Evolutionary conservation across 2,329 filamentous ascomycete species (phyloP), one percentile per base, ranked within the genome.

Genomic region (Colletotrichum navitas): DNA sequence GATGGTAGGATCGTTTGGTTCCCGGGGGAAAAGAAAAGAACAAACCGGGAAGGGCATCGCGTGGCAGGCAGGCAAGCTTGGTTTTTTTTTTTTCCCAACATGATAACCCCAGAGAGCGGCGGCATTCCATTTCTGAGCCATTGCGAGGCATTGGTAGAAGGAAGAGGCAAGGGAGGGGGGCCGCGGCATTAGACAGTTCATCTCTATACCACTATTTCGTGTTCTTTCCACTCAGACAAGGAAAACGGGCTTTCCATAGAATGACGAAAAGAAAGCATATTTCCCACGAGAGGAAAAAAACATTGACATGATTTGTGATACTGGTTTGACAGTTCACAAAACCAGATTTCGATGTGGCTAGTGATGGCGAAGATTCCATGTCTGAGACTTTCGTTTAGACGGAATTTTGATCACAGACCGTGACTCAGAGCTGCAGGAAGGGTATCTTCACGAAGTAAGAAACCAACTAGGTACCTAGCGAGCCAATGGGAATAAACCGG

Each of bases 41-140:
- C 56, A 41, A 45, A 29, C 32, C 52, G 65, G 65, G 65, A 71
- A 60, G 54, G 68, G 68, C 68, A 71, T 71, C 47, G 68, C 65
- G 54, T 18, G 65, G 68, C 65, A 39, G 68, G 68, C 45, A 45
- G 68, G 68, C 58, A 71, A 52, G 64, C 59, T 59, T 60, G 24
- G 47, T 63, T 45, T 21, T 45, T n/a, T 55, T 34, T 51, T 63
- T 45, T 39, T 49, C 43, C 39, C 60, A 26, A n/a, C 32, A 55
- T 24, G 52, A 36, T 36, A 36, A 36, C 32, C 32, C 51, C 32
- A 55, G 36, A 55, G 52, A 55, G 32, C 52, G 68, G 63, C 58
- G 43, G 58, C 51, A 67, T 61, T 70, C 52, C 49, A 32, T 24
- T 36, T 58, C 39, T 26, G n/a, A 61, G 32, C 43, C 66, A 68